phyloP scores from a whole-genome alignment of 1,139 yeast genomes.

The Blastobotrys indianensis region DNA sequence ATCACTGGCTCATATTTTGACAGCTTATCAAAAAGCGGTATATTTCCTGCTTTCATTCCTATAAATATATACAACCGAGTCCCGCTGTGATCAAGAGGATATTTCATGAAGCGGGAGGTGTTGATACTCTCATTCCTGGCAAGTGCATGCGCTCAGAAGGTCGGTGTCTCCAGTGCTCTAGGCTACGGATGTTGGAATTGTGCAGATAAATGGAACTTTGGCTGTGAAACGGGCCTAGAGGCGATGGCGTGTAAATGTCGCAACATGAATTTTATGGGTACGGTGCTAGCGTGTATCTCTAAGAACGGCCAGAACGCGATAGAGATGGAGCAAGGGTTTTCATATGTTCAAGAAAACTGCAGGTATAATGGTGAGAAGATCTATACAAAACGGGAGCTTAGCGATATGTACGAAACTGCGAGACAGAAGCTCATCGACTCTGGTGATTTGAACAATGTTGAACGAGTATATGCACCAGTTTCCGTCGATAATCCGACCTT shows the following conservation, averaged over 20 bases:
- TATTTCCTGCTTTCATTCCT: too few relatives aligned
- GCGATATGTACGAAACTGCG: slow-evolving; percentile 14
- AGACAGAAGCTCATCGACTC: slow-evolving; percentile 14
- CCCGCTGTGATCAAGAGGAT: too few relatives aligned
- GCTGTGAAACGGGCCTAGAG: slow-evolving; percentile 16
- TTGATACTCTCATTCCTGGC: background rate
- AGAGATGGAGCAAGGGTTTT: slow-evolving; percentile 19
- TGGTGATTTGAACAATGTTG: slow-evolving; percentile 5
- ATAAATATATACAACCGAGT: too few relatives aligned
- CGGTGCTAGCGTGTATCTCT: slow-evolving; percentile 22
- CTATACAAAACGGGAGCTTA: slow-evolving; percentile 15
- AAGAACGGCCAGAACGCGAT: slow-evolving; percentile 18
- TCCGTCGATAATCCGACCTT: slow-evolving; percentile 15
- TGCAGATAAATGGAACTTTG: slow-evolving; percentile 21
- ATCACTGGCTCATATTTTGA: too few relatives aligned
- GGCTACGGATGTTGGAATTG: slow-evolving; percentile 27
- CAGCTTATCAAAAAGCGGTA: too few relatives aligned
- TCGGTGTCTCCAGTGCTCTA: slow-evolving; percentile 22
- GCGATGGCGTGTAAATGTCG: slow-evolving; percentile 19
- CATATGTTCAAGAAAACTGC: slow-evolving; percentile 20
- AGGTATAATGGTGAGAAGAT: slow-evolving; percentile 16
- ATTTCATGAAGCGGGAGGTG: too few relatives aligned
- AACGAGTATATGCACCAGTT: slow-evolving; percentile 15
- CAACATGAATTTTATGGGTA: slow-evolving; percentile 20
- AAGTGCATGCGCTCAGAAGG: slow-evolving; percentile 14